Evolutionary conservation across 805 yeast genomes (phyloP), one percentile per base, ranked within the genome.

Genomic region (Saturnispora saitoi): DNA sequence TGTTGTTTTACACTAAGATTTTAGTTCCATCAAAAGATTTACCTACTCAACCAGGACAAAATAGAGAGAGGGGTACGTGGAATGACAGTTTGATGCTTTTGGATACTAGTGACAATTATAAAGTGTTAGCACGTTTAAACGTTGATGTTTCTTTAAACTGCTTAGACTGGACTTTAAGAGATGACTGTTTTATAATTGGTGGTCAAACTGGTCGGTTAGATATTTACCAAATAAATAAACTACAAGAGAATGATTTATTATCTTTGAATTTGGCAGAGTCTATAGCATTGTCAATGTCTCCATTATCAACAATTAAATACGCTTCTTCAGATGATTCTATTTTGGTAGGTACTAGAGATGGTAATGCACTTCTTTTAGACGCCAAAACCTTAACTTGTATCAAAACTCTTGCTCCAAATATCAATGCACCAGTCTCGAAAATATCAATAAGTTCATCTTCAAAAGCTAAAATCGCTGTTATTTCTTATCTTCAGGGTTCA

Each of bases 261-360:
- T 4, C 8, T 11, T 1, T 34, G 38, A n/a, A 34, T 15, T 12
- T 34, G 20, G 15, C 10, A 7, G 22, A 45, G 10, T 37, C 49
- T 4, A 10, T 43, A 6, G 45, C 45, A 28, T 14, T 53, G 7
- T 53, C 56, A 19, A 50, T 53, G 14, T 53, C 56, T 9, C 40
- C 53, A 4, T 19, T 53, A 10, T 44, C 51, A 9, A 47, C 52
- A 4, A 32, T 53, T 11, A 17, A 26, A 22, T 44, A 44, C 12
- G 31, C 32, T 6, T 41, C 20, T 4, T 31, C 30, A 8, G 46
- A 44, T 22, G 28, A 40, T 20, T 15, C 12, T 10, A n/a, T 53
- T 4, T n/a, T 53, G 4, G 32, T 48, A 3, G 56, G 56, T 14
- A 48, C 56, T 12, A 48, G 54, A 22, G 56, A 53, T 40, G 56